These are phyloP conservation scores for Gaertneriomyces semiglobifer DNA, from an alignment of 192 early-diverging fungal genomes.

Conservation along the genomic window DNA sequence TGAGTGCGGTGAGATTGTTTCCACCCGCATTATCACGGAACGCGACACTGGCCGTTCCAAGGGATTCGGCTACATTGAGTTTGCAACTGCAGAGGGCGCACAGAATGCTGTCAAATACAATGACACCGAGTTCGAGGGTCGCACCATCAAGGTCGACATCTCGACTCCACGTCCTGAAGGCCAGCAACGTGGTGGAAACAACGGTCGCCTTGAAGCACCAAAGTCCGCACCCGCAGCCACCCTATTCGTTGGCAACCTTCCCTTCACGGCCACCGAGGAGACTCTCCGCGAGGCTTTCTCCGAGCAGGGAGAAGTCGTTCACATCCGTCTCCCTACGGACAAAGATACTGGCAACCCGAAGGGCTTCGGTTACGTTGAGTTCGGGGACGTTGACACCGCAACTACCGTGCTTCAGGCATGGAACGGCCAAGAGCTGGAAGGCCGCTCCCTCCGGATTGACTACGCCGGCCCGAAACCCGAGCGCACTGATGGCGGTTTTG, in stretches of 20 bases:
- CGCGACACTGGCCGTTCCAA: slow-evolving; percentile 68
- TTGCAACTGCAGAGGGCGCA: slow-evolving; percentile 59
- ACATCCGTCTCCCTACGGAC: slow-evolving; percentile 70
- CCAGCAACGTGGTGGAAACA: slow-evolving; percentile 34
- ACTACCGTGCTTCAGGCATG: slow-evolving; percentile 64
- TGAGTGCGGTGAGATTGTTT: slow-evolving; percentile 66
- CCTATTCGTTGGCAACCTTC: slow-evolving; percentile 79
- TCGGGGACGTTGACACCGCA: slow-evolving; percentile 43
- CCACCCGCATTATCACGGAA: slow-evolving; percentile 76
- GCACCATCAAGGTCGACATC: slow-evolving; percentile 74
- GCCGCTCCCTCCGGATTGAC: slow-evolving; percentile 83
- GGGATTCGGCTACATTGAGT: slow-evolving; percentile 91
- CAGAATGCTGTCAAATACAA: slow-evolving; percentile 65
- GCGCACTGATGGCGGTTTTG: slow-evolving; percentile 15
- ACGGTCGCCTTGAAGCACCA: slow-evolving; percentile 35
- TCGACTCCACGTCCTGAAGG: slow-evolving; percentile 49
- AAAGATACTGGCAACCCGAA: slow-evolving; percentile 69
- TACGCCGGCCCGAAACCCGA: slow-evolving; percentile 54
- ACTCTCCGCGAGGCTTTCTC: slow-evolving; percentile 51
- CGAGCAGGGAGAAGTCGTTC: slow-evolving; percentile 58
- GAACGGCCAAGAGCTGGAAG: slow-evolving; percentile 73
- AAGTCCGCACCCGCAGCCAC: slow-evolving; percentile 61
- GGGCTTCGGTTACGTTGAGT: slow-evolving; percentile 58
- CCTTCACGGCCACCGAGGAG: slow-evolving; percentile 65
- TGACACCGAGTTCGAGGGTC: slow-evolving; percentile 78